Evolutionary conservation across 257 asterid species (phyloP).

Genomic region (Scutellaria galericulata): DNA sequence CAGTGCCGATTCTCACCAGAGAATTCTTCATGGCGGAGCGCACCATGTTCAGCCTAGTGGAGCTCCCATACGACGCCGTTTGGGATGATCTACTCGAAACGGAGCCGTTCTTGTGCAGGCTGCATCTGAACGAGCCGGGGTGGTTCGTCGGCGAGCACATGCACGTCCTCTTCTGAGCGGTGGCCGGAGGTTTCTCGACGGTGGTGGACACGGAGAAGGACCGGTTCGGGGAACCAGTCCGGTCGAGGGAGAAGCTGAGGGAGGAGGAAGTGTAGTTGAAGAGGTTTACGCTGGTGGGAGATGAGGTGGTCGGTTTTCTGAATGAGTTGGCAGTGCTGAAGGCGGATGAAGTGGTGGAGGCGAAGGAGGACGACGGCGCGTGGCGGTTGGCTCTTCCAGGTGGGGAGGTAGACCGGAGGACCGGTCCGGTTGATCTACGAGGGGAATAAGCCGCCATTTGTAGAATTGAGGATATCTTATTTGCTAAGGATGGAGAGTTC

Average conservation of each 20-base stretch:
- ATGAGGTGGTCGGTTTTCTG: conserved; percentile 34
- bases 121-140: conserved; percentile 77
- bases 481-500: not conserved
- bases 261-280: conserved; percentile 26
- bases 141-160: conserved; percentile 74
- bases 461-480: not conserved
- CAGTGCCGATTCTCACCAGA: conserved; percentile 50
- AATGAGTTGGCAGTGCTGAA: conserved; percentile 43
- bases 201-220: conserved; percentile 41
- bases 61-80: conserved; percentile 44
- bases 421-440: conserved; percentile 59
- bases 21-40: conserved; percentile 61
- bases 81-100: not conserved
- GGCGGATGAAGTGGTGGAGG: conserved; percentile 50
- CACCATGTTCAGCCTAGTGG: conserved; percentile 49
- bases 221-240: conserved; percentile 47
- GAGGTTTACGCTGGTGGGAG: conserved; percentile 44
- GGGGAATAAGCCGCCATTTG: conserved; percentile 47
- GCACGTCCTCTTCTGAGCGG: conserved; percentile 50
- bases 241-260: conserved; percentile 46
- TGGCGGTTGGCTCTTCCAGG: conserved; percentile 35
- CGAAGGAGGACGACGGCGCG: conserved; percentile 44
- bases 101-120: conserved; percentile 48
- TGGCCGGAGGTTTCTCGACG: conserved; percentile 28
- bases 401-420: conserved; percentile 48